Conservation (phyloP, 208 protist genomes). For the Wallacemonas sp. region DNA sequence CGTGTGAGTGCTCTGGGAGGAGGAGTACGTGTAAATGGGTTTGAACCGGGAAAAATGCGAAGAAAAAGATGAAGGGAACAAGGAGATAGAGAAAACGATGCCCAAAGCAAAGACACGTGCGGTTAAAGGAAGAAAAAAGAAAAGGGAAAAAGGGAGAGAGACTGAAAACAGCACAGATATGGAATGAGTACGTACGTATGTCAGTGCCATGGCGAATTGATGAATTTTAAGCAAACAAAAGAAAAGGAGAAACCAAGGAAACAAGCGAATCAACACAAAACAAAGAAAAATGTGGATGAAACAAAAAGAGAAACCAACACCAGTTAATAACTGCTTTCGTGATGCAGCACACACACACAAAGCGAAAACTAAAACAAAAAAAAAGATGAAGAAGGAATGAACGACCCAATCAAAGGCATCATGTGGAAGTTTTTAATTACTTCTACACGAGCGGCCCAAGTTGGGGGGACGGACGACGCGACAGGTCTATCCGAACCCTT, state of each 20-base stretch:
- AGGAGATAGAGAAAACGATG: too few relatives aligned
- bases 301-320: too few relatives aligned
- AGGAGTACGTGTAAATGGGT: too few relatives aligned
- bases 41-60: not conserved
- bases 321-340: too few relatives aligned
- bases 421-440: conserved; percentile 12
- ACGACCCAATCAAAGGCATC: conserved; percentile 1
- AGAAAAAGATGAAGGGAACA: conserved; percentile 15
- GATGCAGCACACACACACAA: too few relatives aligned
- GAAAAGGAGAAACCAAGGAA: not conserved
- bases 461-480: not conserved
- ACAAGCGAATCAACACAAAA: not conserved
- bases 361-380: too few relatives aligned
- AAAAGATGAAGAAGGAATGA: not conserved
- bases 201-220: too few relatives aligned
- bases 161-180: not conserved
- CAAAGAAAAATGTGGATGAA: conserved; percentile 14
- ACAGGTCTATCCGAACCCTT: too few relatives aligned
- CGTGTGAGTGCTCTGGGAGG: too few relatives aligned
- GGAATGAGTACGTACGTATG: too few relatives aligned
- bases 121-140: conserved; percentile 10
- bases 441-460: conserved; percentile 12
- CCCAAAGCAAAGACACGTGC: too few relatives aligned
- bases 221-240: not conserved
- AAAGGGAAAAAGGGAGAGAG: conserved; percentile 3